phyloP scores from a whole-genome alignment of 345 rosid genomes.

The Conringia planisiliqua region DNA sequence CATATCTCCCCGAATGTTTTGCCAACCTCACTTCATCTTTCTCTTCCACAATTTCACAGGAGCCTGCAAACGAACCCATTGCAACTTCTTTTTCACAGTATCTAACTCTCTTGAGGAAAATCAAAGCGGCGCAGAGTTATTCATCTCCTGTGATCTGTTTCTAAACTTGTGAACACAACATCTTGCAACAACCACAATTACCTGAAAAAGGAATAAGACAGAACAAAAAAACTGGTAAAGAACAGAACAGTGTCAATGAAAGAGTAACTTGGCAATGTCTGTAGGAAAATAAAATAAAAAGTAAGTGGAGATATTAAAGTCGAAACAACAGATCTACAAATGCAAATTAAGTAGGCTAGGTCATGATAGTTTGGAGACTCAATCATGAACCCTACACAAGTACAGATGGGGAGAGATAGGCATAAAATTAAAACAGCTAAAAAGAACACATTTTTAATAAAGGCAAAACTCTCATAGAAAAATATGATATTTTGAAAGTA shows the following conservation, averaged over 20 bases:
- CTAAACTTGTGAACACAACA: neutral
- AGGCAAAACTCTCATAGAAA: neutral
- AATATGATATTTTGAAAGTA: neutral
- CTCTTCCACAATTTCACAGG: slow-evolving; percentile 87
- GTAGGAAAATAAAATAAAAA: neutral
- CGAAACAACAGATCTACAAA: slow-evolving; percentile 19
- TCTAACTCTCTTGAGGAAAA: neutral
- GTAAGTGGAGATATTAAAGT: neutral
- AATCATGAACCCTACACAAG: slow-evolving; percentile 28
- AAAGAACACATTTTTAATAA: neutral
- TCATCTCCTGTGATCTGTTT: slow-evolving; percentile 6
- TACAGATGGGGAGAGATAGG: slow-evolving; percentile 12
- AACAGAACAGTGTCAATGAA: neutral
- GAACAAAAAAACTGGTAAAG: neutral
- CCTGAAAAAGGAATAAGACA: neutral
- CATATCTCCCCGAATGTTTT: slow-evolving; percentile 43
- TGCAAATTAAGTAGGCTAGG: slow-evolving; percentile 1
- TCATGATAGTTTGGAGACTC: neutral
- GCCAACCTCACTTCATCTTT: slow-evolving; percentile 45
- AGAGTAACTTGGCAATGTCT: neutral
- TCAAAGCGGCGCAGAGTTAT: neutral
- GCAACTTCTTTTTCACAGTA: neutral
- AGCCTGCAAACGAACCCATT: slow-evolving; percentile 74
- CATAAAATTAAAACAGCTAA: slow-evolving; percentile 1
- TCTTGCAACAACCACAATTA: neutral